Base-by-base conservation (phyloP, 176 grass and related monocot species). In the Raddia distichophylla region DNA sequence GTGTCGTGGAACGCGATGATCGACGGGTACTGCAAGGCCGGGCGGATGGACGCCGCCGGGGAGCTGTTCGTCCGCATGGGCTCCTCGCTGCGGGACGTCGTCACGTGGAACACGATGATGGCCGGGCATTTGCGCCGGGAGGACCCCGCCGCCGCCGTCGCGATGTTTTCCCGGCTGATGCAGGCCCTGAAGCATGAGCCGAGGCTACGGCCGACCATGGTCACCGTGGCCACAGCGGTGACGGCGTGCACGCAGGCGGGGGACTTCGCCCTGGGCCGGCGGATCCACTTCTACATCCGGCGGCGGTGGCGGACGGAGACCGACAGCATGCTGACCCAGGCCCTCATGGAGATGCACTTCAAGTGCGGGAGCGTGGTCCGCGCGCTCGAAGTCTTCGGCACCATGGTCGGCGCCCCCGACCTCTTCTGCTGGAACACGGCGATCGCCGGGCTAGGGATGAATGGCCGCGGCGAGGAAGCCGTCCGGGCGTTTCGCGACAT, bases 1-100 rank as follows among this genome's bases (percentile, higher is more conserved):
- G 92, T 88, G n/a, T 91, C 86, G 0, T 94, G 88, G 88, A 91
- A 91, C 54, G 71, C 82, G 45, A 85, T 91, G 82, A 82, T 91
- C 66, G 72, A 77, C 3, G 89, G 77, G 18, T 85, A 85, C 74
- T 80, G 65, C 66, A 85, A 68, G 73, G 77, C 53, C 17, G 67
- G 78, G 17, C 20, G 61, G 46, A 76, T 85, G 73, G 82, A 37
- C 4, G 73, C 72, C 0, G 89, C 77, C 2, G 35, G 8, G 3
- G 60, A 74, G 19, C 72, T 91, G 57, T 91, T 91, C 51, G 67
- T 82, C 50, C 77, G 19, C 0, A 91, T 88, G 89, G 9, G 34
- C 56, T 49, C 58, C 3, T 43, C 34, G 4, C 5, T 6, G 61
- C 78, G 6, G 11, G 78, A 91, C 67, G 7, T 75, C 13, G 12